A percentile compares a stretch with the other conserved stretches of the same genome.
Conservation (phyloP, 345 rosid genomes). For the Aquilaria yunnanensis region DNA sequence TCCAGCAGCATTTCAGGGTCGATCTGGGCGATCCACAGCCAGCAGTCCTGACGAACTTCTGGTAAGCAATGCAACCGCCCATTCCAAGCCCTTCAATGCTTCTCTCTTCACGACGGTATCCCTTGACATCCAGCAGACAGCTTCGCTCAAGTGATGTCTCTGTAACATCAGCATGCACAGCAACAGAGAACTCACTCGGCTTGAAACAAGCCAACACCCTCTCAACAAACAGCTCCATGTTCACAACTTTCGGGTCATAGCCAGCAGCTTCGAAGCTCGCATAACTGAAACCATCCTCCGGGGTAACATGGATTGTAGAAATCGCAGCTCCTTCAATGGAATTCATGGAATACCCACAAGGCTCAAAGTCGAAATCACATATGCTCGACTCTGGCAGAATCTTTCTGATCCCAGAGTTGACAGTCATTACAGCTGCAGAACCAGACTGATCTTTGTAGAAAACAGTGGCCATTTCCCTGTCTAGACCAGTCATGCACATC, state of each 20-base stretch:
- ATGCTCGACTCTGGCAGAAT: slow-evolving; percentile 61
- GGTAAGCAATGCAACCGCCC: slow-evolving; percentile 51
- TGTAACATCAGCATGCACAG: slow-evolving; percentile 41
- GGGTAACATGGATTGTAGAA: slow-evolving; percentile 77
- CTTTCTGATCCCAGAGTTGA: slow-evolving; percentile 60
- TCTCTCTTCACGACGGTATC: slow-evolving; percentile 42
- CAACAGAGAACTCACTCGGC: slow-evolving; percentile 56
- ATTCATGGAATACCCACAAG: slow-evolving; percentile 87
- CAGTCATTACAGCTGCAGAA: slow-evolving; percentile 51
- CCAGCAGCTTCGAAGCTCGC: slow-evolving; percentile 82
- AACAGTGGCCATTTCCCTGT: slow-evolving; percentile 47
- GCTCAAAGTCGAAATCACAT: slow-evolving; percentile 72
- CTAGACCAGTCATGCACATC: slow-evolving; percentile 87
- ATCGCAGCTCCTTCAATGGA: slow-evolving; percentile 60
- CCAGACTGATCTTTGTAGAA: slow-evolving; percentile 40
- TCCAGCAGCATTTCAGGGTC: slow-evolving; percentile 46
- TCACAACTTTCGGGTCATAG: slow-evolving; percentile 33
- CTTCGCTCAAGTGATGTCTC: slow-evolving; percentile 16
- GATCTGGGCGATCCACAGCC: slow-evolving; percentile 42
- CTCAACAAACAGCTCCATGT: slow-evolving; percentile 35
- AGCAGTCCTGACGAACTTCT: slow-evolving; percentile 31
- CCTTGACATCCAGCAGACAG: slow-evolving; percentile 33
- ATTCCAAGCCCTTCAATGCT: slow-evolving; percentile 43
- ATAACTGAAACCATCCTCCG: slow-evolving; percentile 76
- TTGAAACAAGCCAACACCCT: slow-evolving; percentile 57